Evolutionary conservation across 2,329 filamentous ascomycete genomes (phyloP), one percentile per base, ranked within the genome.

Genomic region (Fusarium sp.): DNA sequence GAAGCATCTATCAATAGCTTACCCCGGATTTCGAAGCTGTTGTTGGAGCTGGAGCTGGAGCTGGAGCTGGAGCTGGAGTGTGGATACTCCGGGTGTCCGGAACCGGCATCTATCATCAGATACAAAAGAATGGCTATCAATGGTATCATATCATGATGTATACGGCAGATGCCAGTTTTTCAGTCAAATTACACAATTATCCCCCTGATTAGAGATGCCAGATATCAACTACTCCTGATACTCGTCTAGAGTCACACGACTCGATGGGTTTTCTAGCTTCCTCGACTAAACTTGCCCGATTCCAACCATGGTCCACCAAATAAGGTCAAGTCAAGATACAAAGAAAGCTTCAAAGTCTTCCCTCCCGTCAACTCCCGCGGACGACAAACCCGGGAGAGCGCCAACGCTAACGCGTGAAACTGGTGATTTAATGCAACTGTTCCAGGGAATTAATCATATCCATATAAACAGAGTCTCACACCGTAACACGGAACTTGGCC

Each of bases 401-500:
- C 27, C 39, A 45, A 53, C 49, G 54, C 60, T 50, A 54, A 47
- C 54, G 60, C 49, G 53, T 47, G 46, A 31, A 42, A 68, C 57
- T 57, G 55, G 29, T 29, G 27, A 44, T 69, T 69, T 22, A 55
- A 55, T 69, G 52, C 41, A 14, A 9, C 11, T 38, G 12, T 55
- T 45, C 10, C 54, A 53, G 29, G 39, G 53, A 38, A 49, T 44
- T 35, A 25, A 31, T 50, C 42, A 41, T 35, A 36, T 46, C 35
- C 42, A 53, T 46, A 52, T 54, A 25, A 39, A 46, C 18, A 63
- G 42, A 52, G 41, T 39, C 52, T 55, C 59, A 69, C 52, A 65
- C 65, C 49, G 53, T 65, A 27, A 20, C 45, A 70, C 65, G 67
- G 67, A 70, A 70, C 59, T 70, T 70, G 69, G 27, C 69, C 69